phyloP scores from a whole-genome alignment of 495 filamentous ascomycete species.

The Hypoxylon crocopeplum region DNA sequence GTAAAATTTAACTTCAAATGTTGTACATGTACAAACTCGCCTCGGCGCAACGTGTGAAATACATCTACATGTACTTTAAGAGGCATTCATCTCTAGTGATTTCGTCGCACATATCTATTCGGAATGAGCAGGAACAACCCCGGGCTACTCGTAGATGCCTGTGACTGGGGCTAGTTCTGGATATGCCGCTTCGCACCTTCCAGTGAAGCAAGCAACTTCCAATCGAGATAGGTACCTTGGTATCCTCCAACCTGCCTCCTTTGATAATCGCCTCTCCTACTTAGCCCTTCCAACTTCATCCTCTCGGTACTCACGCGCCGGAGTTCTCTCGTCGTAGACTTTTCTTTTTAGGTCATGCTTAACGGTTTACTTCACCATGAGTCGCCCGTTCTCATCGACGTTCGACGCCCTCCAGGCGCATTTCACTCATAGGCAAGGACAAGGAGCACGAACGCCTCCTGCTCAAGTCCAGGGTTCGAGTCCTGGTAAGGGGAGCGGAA shows the following conservation, averaged over 20 bases:
- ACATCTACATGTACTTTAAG: too few species aligned
- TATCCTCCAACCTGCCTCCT: too few species aligned
- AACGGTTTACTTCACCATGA: slow-evolving; percentile 36
- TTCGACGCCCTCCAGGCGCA: slow-evolving; percentile 40
- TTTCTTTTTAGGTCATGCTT: too few species aligned
- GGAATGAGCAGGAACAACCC: slow-evolving; percentile 11
- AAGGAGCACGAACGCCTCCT: background rate
- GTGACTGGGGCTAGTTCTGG: slow-evolving; percentile 25
- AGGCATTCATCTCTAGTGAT: background rate
- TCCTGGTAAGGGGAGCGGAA: background rate
- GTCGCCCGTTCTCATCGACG: slow-evolving; percentile 30
- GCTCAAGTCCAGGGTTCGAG: background rate
- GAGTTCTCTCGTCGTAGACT: too few species aligned
- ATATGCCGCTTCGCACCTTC: background rate
- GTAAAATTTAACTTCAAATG: too few species aligned
- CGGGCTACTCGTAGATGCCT: background rate
- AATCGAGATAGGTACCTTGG: too few species aligned
- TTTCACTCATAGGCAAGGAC: slow-evolving; percentile 12
- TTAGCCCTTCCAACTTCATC: too few species aligned
- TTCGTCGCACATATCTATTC: background rate
- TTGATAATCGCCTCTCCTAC: too few species aligned
- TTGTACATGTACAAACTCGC: too few species aligned
- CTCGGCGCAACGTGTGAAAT: too few species aligned
- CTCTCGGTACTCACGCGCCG: too few species aligned
- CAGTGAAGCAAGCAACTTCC: background rate